These are phyloP conservation scores for Fermentozyma sake DNA, from an alignment of 1,139 yeast genomes.

Conservation along the genomic window DNA sequence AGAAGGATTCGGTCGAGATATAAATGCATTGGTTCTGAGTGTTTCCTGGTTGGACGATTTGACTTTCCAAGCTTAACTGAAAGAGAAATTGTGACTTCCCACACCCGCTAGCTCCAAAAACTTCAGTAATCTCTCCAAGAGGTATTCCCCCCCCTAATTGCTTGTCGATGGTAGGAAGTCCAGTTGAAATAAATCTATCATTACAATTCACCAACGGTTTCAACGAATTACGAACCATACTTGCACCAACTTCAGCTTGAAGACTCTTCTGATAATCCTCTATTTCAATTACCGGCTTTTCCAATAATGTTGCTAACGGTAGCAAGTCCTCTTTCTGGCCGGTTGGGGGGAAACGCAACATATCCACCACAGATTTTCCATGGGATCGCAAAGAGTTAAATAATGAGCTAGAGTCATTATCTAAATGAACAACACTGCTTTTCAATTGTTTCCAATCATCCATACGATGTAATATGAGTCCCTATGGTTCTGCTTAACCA, in stretches of 20 bases:
- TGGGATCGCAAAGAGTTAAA: conserved; percentile 10
- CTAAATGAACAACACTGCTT: conserved; percentile 9
- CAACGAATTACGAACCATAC: no score
- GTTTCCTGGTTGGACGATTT: conserved; percentile 42
- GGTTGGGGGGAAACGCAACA: no score
- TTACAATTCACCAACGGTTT: no score
- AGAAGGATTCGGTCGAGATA: conserved; percentile 71
- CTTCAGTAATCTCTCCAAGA: conserved; percentile 64
- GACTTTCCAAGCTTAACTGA: conserved; percentile 59
- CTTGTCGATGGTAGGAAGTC: conserved; percentile 53
- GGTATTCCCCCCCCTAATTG: conserved; percentile 67
- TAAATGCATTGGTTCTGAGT: conserved; percentile 45
- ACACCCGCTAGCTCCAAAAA: conserved; percentile 79
- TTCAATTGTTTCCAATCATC: conserved; percentile 24
- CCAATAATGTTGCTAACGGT: no score
- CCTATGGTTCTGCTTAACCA: no score
- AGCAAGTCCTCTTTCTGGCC: no score
- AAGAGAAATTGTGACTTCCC: conserved; percentile 79
- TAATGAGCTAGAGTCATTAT: conserved; percentile 15
- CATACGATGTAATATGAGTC: no score
- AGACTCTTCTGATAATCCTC: no score
- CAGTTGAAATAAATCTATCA: conserved; percentile 45
- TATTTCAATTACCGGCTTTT: no score
- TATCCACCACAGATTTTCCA: conserved; percentile 24
- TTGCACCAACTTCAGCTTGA: no score